These are phyloP conservation scores for Crithidia acanthocephali DNA, from an alignment of 208 protist genomes.

Conservation along the genomic window DNA sequence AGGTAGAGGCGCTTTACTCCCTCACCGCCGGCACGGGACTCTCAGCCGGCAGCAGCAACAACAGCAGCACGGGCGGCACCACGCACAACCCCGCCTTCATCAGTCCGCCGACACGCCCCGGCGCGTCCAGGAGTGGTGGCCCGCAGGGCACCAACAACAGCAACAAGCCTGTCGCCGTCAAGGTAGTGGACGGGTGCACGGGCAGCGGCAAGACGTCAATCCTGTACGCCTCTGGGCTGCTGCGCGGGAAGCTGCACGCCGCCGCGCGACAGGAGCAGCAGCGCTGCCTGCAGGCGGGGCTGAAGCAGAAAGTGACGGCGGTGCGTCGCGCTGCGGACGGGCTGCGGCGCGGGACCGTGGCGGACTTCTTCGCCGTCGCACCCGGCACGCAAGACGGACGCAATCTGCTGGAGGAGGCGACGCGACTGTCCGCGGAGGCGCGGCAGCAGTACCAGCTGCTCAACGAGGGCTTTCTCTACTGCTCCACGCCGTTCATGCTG, in stretches of 20 bases:
- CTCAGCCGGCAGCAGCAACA: not conserved
- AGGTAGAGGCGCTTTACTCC: conserved; percentile 75
- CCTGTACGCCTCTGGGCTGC: conserved; percentile 56
- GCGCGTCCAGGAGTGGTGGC: not conserved
- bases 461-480: conserved; percentile 55
- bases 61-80: conserved; percentile 3
- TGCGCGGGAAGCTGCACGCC: conserved; percentile 56
- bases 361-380: conserved; percentile 21
- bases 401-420: conserved; percentile 51
- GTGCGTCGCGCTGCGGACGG: conserved; percentile 30
- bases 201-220: conserved; percentile 82
- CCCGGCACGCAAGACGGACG: conserved; percentile 9
- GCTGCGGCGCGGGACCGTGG: conserved; percentile 18
- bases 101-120: conserved; percentile 5
- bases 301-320: conserved; percentile 43
- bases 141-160: conserved; percentile 4
- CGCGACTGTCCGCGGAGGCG: conserved; percentile 17
- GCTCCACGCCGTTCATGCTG: conserved; percentile 69
- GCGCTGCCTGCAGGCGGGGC: conserved; percentile 35
- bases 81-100: conserved; percentile 5
- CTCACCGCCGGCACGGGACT: conserved; percentile 25
- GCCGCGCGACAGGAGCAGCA: conserved; percentile 65
- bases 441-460: conserved; percentile 38
- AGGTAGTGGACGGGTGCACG: conserved; percentile 53
- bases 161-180: conserved; percentile 34